phyloP scores from a whole-genome alignment of 768 basidiomycete genomes.

The Lanmaoa pseudosensibilis region DNA sequence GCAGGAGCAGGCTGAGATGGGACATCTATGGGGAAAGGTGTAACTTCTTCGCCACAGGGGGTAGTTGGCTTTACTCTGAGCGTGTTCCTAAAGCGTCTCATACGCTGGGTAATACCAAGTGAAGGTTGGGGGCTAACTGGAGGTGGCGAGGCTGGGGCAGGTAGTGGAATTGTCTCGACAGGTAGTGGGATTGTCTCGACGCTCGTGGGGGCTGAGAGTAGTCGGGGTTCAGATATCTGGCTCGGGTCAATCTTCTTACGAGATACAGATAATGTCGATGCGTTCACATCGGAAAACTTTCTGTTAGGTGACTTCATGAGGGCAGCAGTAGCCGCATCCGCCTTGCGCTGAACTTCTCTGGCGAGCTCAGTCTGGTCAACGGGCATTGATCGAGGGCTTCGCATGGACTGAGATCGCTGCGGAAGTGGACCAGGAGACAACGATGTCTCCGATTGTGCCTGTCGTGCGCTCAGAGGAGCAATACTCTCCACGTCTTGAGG shows the following conservation, averaged over 20 bases:
- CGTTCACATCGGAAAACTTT: constrained; percentile 42
- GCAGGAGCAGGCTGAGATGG: constrained; percentile 34
- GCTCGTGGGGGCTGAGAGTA: constrained; percentile 67
- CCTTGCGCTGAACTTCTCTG: constrained; percentile 65
- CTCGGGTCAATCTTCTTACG: constrained; percentile 61
- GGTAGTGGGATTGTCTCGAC: constrained; percentile 67
- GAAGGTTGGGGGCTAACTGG: constrained; percentile 40
- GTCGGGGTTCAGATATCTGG: constrained; percentile 64
- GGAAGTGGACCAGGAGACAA: constrained; percentile 22
- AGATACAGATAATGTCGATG: constrained; percentile 40
- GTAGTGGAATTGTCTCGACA: constrained; percentile 65
- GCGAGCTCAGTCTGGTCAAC: constrained; percentile 57
- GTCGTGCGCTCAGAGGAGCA: constrained; percentile 3
- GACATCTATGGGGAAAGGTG: constrained; percentile 43
- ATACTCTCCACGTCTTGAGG: constrained; percentile 18
- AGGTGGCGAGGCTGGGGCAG: constrained; percentile 36
- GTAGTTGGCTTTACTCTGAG: constrained; percentile 55
- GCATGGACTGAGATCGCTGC: constrained; percentile 37
- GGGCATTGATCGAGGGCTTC: constrained; percentile 39
- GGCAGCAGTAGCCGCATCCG: constrained; percentile 63
- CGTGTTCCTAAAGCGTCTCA: constrained; percentile 71
- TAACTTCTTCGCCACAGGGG: constrained; percentile 50
- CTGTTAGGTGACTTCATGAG: constrained; percentile 51
- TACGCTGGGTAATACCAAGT: constrained; percentile 61
- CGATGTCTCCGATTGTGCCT: neutral